Evolutionary conservation across 768 basidiomycete genomes (phyloP).

Genomic region (Leucocoprinus sp.): DNA sequence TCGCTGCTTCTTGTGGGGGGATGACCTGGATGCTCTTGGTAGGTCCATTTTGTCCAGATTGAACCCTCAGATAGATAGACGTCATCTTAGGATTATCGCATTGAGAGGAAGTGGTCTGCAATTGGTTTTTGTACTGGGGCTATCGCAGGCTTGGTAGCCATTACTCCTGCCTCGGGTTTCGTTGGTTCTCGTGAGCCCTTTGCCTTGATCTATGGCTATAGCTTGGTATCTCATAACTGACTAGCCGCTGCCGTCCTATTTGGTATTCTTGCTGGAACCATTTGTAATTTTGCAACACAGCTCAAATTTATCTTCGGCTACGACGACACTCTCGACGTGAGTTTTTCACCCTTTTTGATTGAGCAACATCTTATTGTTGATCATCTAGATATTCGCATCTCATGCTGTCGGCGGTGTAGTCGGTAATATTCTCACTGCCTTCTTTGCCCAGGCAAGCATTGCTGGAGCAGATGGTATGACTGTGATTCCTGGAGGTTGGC

Average conservation of each 20-base stretch:
- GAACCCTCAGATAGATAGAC: not conserved
- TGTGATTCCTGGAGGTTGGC: conserved; percentile 73
- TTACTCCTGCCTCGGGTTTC: conserved; percentile 78
- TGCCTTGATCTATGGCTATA: not conserved
- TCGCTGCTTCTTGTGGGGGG: conserved; percentile 84
- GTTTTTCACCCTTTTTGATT: conserved; percentile 15
- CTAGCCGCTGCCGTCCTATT: conserved; percentile 78
- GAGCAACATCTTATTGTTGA: not conserved
- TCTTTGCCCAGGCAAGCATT: conserved; percentile 79
- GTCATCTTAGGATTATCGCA: conserved; percentile 65
- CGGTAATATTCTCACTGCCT: conserved; percentile 77
- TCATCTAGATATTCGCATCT: conserved; percentile 77
- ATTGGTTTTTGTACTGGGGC: conserved; percentile 97
- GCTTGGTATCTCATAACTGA: not conserved
- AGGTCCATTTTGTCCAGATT: conserved; percentile 13
- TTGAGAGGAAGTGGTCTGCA: conserved; percentile 88
- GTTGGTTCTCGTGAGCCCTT: conserved; percentile 55
- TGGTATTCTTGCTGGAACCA: conserved; percentile 74
- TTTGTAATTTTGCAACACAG: conserved; percentile 94
- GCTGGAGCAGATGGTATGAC: conserved; percentile 74
- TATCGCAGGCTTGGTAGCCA: conserved; percentile 83
- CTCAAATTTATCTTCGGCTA: conserved; percentile 76
- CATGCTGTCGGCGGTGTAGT: conserved; percentile 73
- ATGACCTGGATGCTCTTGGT: conserved; percentile 91
- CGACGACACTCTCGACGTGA: conserved; percentile 75